A percentile compares a stretch with the other conserved stretches of the same genome.
These are phyloP conservation scores for Eutrema japonicum DNA, from an alignment of 345 rosid species.

Conservation along the genomic window DNA sequence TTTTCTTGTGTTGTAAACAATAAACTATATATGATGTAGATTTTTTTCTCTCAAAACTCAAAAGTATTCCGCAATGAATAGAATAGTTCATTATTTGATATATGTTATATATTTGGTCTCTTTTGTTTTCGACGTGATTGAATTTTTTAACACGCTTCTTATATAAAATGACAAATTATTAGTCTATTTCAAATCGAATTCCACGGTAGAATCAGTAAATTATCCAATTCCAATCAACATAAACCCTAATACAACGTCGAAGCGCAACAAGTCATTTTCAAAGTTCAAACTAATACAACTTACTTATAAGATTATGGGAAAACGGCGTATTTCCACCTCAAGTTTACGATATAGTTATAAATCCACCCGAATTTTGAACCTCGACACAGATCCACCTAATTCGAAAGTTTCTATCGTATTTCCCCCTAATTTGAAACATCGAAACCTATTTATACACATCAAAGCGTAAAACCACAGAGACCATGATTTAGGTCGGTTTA, in stretches of 20 bases:
- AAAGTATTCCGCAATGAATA: neutral
- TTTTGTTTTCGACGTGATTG: neutral
- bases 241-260: neutral
- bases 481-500: too few relatives aligned
- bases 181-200: constrained; percentile 4
- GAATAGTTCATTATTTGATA: neutral
- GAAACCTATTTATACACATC: too few relatives aligned
- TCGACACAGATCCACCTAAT: too few relatives aligned
- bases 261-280: neutral
- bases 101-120: too few relatives aligned
- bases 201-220: neutral
- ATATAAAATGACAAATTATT: neutral
- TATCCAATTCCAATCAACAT: neutral
- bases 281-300: neutral
- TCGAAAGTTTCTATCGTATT: too few relatives aligned
- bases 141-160: neutral
- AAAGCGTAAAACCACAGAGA: too few relatives aligned
- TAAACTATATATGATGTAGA: neutral
- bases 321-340: too few relatives aligned
- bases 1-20: neutral
- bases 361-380: too few relatives aligned
- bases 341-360: too few relatives aligned
- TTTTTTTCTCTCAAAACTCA: neutral
- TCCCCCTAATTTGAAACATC: too few relatives aligned
- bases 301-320: neutral